Evolutionary conservation across 495 filamentous ascomycete genomes (phyloP), one percentile per base, ranked within the genome.

Genomic region (Penicillium crystallinum): DNA sequence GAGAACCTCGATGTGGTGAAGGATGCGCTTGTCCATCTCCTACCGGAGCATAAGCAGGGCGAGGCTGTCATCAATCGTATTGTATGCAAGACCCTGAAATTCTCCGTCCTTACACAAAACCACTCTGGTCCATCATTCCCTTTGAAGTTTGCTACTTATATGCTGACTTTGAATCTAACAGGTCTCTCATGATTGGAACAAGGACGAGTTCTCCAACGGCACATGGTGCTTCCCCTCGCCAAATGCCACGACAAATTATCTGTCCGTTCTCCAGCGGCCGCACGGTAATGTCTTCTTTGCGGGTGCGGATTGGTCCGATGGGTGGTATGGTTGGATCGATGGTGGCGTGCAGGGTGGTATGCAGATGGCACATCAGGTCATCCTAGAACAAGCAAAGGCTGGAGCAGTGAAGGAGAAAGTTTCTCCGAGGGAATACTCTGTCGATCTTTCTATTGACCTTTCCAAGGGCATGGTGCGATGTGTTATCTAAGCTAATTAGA

Each of bases 261-360:
- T 62, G 1, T 33, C 55, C 14, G 57, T 46, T 21, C 52, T 66
- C 5, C 55, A 63, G 33, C 48, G 50, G 14, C 47, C 50, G 3
- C 53, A 64, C 35, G 58, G 58, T 4, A 50, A 51, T 14, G 36
- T 64, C 7, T 25, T 58, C 17, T 62, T 68, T 38, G 63, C 57
- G 1, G 60, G 53, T 41, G 57, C 53, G 7, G 65, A 66, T 36
- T 68, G 63, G 63, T 60, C 61, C 2, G 46, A 59, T 44, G 60
- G 65, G 5, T 68, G 63, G 63, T 54, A 56, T 48, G 56, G 56
- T 2, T 66, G 64, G 31, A 52, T 68, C 11, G 58, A 66, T 31
- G 60, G 65, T 23, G 65, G 63, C 14, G 59, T 68, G 47, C 58
- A 68, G 44, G 49, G 53, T 14, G 63, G 65, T 15, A 46, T 57